Evolutionary conservation across 1,284 basidiomycete genomes (phyloP).

Genomic region (Fomitopsis palustris): DNA sequence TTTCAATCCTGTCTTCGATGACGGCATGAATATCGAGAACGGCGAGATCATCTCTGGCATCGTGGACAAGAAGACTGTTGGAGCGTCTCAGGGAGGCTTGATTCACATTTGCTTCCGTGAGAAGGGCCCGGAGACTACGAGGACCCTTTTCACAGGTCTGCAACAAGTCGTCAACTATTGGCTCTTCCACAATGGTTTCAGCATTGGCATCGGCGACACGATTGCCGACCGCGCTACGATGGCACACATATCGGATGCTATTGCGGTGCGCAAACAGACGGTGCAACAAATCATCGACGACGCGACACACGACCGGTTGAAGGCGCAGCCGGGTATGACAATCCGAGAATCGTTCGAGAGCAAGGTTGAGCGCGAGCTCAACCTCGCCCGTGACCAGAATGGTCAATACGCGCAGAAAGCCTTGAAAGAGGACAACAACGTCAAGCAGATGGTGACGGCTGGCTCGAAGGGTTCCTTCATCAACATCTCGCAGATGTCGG

Average conservation of each 20-base stretch:
- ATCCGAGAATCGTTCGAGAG: conserved; percentile 98
- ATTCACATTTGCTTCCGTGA: conserved; percentile 98
- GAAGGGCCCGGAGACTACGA: conserved; percentile 92
- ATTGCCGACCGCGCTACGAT: conserved; percentile 91
- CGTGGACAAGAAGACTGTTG: conserved; percentile 98
- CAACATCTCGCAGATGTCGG: conserved; percentile 99
- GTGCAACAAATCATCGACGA: conserved; percentile 73
- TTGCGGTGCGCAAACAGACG: conserved; percentile 77
- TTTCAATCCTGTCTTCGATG: conserved; percentile 83
- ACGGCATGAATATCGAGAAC: conserved; percentile 96
- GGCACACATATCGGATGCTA: conserved; percentile 82
- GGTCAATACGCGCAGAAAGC: conserved; percentile 95
- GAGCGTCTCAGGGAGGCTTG: conserved; percentile 91
- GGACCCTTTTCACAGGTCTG: conserved; percentile 89
- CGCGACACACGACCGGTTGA: conserved; percentile 81
- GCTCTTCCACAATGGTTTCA: conserved; percentile 99
- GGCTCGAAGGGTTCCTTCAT: conserved; percentile 99
- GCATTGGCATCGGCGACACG: conserved; percentile 98
- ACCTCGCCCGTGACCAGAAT: conserved; percentile 93
- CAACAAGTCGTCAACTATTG: conserved; percentile 98
- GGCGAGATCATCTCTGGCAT: conserved; percentile 96
- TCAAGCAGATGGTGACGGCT: conserved; percentile 99
- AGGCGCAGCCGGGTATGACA: conserved; percentile 95
- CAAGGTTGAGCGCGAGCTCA: conserved; percentile 87
- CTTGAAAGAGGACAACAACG: conserved; percentile 98